Base-by-base conservation (phyloP, 371 early-diverging fungal genomes). In the Mortierella sp. region DNA sequence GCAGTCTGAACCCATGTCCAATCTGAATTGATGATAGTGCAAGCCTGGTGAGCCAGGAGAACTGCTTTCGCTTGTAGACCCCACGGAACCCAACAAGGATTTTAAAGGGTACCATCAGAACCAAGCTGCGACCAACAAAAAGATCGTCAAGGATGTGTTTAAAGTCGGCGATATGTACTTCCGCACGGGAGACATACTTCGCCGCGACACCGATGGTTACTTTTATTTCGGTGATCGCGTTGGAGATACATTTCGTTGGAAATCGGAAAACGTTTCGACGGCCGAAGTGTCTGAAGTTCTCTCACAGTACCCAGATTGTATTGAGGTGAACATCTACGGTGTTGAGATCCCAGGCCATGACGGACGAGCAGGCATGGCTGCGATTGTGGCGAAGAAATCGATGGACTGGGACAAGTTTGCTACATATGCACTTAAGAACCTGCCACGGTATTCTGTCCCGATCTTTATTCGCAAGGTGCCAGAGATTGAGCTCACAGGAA, bases 281-380 rank as follows among this genome's bases (percentile, higher is more conserved):
- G 81, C 83, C 6, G 91, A 92, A 72, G 89, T 92, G 3, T 83
- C 87, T 2, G 84, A 84, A 50, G 87, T 80, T 2, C 41, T 92
- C 8, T 84, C 84, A 7, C 48, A 75, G 0, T 89, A 84, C 57
- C 87, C 90, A 1, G 86, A 76, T 39, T 76, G 91, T 15, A 68
- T 71, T 6, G 91, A 90, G 53, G 86, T 84, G 49, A 91, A 89
- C 65, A 86, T 90, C 1, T 91, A 89, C 52, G 91, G 90, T 4
- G 76, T 82, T 2, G 48, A 73, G 8, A 71, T 88, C 6, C 87
- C 86, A 4, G 58, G 81, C 21, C 81, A 86, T 44, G 90, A 90
- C 65, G 92, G 92, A n/a, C 81, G 88, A 34, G 92, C 90, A 6
- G 91, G 91, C 34, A 92, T 92, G 93, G 93, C 89, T 17, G 89